Evolutionary conservation across 441 rosid species (phyloP), one percentile per base, ranked within the genome.

Genomic region (Populus hybrid): DNA sequence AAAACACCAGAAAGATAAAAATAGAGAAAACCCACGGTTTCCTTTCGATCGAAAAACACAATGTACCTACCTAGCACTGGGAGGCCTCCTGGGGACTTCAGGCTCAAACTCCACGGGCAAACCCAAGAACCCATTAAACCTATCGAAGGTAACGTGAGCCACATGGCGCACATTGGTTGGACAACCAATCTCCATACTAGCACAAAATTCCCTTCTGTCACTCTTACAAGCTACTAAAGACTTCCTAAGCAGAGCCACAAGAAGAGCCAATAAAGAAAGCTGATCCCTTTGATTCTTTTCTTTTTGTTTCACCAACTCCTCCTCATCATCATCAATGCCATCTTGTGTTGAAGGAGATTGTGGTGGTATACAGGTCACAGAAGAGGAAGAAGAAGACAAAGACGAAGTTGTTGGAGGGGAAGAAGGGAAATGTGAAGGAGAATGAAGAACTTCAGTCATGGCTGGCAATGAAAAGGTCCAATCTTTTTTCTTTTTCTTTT

Each of bases 31-130:
- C 16, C n/a, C 46, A 71, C n/a, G 40, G 6, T 28, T 75, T 16
- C 73, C 30, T 42, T 40, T 34, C 35, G 35, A n/a, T 10, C 1
- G 5, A 18, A 6, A 6, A 61, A n/a, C 24, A 71, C 69, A 83
- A 76, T 80, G 84, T 81, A 91, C 98, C 97, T 91, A 53, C 98
- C 97, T 91, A 42, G 98, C 96, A 83, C 98, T 93, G 23, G 97
- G 98, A 78, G 93, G 89, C 67, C 91, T 80, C 38, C 90, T 85
- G 30, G 91, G 89, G 34, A 93, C 93, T 70, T 91, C 98, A 64
- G 93, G 93, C 86, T 93, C 98, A 66, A 93, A 86, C 83, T 93
- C 98, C 66, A 85, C 90, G 23, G 94, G 97, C 86, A 93, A 83
- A 67, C 94, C 98, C 77, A 90, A 75, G 86, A 93, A 93, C n/a